A percentile compares a stretch with the other conserved stretches of the same genome.
Conservation (phyloP, 2,329 filamentous ascomycete genomes). For the Paracorniculantispora psalliotae region DNA sequence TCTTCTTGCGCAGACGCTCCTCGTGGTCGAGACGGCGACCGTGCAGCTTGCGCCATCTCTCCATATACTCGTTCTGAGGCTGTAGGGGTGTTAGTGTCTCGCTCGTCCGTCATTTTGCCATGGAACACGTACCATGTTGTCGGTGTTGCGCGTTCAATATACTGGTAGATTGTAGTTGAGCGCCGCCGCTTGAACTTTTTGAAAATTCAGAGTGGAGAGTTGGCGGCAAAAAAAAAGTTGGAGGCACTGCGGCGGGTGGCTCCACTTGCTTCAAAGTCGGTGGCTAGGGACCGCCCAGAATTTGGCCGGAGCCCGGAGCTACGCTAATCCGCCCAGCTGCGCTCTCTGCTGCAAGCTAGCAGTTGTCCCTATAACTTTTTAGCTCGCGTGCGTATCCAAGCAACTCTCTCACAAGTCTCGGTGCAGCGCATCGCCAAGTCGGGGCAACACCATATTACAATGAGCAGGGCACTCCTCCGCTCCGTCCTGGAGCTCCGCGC, state of each 20-base stretch:
- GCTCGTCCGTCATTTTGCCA: not conserved
- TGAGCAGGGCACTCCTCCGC: conserved; percentile 59
- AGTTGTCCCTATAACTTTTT: conserved; percentile 12
- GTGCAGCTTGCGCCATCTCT: conserved; percentile 56
- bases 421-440: conserved; percentile 19
- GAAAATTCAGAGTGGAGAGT: conserved; percentile 9
- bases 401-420: conserved; percentile 16
- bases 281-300: conserved; percentile 15
- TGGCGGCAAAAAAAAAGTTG: conserved; percentile 19
- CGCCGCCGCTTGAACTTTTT: conserved; percentile 22
- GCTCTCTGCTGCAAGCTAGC: conserved; percentile 8
- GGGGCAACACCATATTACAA: conserved; percentile 21
- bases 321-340: conserved; percentile 29
- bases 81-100: conserved; percentile 27
- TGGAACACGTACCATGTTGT: conserved; percentile 28
- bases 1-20: conserved; percentile 80
- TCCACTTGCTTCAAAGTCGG: conserved; percentile 9
- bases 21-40: conserved; percentile 68
- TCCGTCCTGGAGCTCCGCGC: conserved; percentile 57
- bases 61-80: conserved; percentile 72
- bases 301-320: conserved; percentile 26
- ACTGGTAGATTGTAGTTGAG: conserved; percentile 15
- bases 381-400: conserved; percentile 10
- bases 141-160: conserved; percentile 21
- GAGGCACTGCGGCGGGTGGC: conserved; percentile 16